phyloP scores from a whole-genome alignment of 2,329 filamentous ascomycete species.

The Lachnellula suecica region DNA sequence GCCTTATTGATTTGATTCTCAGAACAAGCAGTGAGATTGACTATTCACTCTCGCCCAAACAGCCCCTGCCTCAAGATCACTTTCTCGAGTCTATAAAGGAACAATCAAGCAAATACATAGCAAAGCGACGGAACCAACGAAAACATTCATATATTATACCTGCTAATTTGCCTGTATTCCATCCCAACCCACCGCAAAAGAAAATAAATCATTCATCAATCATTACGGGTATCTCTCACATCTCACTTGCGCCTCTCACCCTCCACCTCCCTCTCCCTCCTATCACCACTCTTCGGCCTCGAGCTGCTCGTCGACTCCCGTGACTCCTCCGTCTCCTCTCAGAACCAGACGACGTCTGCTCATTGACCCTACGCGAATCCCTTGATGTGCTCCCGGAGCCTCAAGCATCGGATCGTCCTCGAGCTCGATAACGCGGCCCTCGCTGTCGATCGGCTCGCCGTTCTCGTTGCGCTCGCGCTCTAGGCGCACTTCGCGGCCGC shows the following conservation, averaged over 20 bases:
- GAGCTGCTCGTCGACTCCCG: neutral
- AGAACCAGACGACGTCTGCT: neutral
- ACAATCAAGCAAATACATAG: too few relatives aligned
- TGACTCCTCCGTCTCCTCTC: conserved; percentile 1
- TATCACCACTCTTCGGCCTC: conserved; percentile 3
- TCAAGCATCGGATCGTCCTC: conserved; percentile 24
- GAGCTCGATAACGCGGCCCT: conserved; percentile 26
- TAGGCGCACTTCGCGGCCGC: conserved; percentile 81
- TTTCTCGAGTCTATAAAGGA: too few relatives aligned
- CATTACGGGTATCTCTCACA: neutral
- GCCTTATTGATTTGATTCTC: too few relatives aligned
- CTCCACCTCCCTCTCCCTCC: conserved; percentile 1
- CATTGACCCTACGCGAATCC: conserved; percentile 2
- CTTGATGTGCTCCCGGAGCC: conserved; percentile 1
- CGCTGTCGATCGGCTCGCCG: conserved; percentile 3
- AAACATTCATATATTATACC: too few relatives aligned
- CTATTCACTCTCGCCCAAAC: too few relatives aligned
- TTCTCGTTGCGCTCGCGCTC: conserved; percentile 20
- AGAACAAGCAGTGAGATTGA: too few relatives aligned
- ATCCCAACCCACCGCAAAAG: neutral
- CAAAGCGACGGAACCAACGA: too few relatives aligned
- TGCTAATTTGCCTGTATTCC: neutral
- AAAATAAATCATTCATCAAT: neutral
- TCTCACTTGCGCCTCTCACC: neutral
- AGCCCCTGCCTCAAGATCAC: too few relatives aligned